Evolutionary conservation across 768 basidiomycete species (phyloP), one percentile per base, ranked within the genome.

Genomic region (Suillus weaverae): DNA sequence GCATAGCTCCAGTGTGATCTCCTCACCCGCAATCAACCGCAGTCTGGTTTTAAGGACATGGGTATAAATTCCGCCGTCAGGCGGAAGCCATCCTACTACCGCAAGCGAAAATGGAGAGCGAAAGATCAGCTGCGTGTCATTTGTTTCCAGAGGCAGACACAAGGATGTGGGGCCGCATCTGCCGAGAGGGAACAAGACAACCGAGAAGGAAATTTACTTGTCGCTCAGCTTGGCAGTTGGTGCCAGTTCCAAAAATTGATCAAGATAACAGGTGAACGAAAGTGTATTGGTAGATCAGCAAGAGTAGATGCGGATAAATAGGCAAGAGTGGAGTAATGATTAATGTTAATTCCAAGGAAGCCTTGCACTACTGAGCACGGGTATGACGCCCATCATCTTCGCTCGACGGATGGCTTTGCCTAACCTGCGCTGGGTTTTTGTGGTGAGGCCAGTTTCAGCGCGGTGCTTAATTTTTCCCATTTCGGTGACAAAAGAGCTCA

Each of bases 331-430:
- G 30, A 54, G 32, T 33, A 7, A 54, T n/a, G 53, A 54, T 54
- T 13, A 26, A 41, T 39, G 39, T 59, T 41, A 41, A 59, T 41
- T 59, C 57, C 57, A 59, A 59, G 70, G 69, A 56, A 73, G 62
- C 4, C 73, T 69, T 30, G 74, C 70, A 35, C 68, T 72, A 53
- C 78, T 79, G 53, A 77, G 76, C 61, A 79, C 68, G 5, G 94
- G 91, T 61, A 97, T 85, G 63, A 94, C 73, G 46, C 96, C 96
- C 92, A 97, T 95, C 84, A 89, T 89, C 78, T 90, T 92, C 64
- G 96, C 91, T 65, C 96, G 81, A 53, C 91, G 87, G 64, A 97
- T 89, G 51, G 95, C 92, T 77, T 94, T 94, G 65, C 86, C 91
- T 5, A 97, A 69, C 66, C 82, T 82, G 51, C 93, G 84, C 75